phyloP scores from a whole-genome alignment of 2,329 filamentous ascomycete species.

The Teratosphaeria viscida region DNA sequence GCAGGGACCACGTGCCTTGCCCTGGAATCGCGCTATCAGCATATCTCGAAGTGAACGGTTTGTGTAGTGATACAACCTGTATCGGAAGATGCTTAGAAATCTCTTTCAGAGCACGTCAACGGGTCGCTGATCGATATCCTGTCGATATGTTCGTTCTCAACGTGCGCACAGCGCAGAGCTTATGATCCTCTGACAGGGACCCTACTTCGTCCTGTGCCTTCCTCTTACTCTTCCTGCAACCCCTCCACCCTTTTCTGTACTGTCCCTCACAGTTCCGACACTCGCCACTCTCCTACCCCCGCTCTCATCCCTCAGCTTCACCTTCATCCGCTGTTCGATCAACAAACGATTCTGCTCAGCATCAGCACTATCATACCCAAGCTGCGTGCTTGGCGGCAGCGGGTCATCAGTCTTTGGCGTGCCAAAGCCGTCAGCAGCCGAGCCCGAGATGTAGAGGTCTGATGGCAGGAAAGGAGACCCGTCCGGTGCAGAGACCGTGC shows the following conservation, averaged over 20 bases:
- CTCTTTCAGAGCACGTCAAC: background rate
- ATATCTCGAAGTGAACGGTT: background rate
- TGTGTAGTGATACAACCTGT: no score
- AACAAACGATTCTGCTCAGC: slow-evolving; percentile 19
- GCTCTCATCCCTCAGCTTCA: slow-evolving; percentile 15
- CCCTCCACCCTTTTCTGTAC: slow-evolving; percentile 5
- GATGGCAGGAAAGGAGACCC: slow-evolving; percentile 3
- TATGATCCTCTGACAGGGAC: background rate
- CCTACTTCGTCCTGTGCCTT: slow-evolving; percentile 6
- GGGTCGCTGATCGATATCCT: background rate
- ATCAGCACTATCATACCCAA: slow-evolving; percentile 26
- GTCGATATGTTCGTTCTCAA: background rate
- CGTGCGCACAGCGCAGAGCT: background rate
- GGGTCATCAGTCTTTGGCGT: slow-evolving; percentile 4
- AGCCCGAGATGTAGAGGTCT: slow-evolving; percentile 5
- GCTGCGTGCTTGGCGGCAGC: slow-evolving; percentile 20
- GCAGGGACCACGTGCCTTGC: background rate
- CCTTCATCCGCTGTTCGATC: slow-evolving; percentile 25
- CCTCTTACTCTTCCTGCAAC: slow-evolving; percentile 9
- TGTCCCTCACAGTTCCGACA: slow-evolving; percentile 23
- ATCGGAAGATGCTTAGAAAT: no score
- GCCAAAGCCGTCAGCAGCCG: slow-evolving; percentile 12
- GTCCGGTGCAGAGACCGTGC: slow-evolving; percentile 9
- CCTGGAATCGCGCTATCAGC: background rate
- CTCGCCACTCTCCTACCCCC: slow-evolving; percentile 17